A percentile compares a stretch with the other conserved stretches of the same genome.
Conservation (phyloP, 129 eudicot species). For the Gnaphalium uliginosum region DNA sequence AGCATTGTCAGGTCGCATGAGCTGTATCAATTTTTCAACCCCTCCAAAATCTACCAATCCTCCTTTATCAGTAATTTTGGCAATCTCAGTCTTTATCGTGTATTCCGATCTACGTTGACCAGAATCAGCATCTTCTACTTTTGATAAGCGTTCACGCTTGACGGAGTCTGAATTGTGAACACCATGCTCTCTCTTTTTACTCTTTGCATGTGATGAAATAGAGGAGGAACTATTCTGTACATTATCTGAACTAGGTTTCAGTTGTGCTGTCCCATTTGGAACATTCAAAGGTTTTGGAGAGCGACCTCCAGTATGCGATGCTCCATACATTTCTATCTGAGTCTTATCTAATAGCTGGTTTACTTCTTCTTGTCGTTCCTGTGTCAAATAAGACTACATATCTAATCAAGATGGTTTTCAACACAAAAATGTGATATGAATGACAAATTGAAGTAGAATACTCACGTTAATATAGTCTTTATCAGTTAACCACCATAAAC, state of each 20-base stretch:
- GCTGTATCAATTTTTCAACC: constrained; percentile 56
- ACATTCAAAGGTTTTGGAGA: constrained; percentile 76
- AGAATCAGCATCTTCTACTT: constrained; percentile 65
- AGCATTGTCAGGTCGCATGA: constrained; percentile 51
- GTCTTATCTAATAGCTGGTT: constrained; percentile 65
- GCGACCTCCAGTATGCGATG: constrained; percentile 69
- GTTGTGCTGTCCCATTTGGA: constrained; percentile 50
- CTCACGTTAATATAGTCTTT: constrained; percentile 79
- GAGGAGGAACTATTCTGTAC: constrained; percentile 57
- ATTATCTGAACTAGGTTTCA: constrained; percentile 64
- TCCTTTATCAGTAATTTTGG: constrained; percentile 81
- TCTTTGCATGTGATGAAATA: constrained; percentile 61
- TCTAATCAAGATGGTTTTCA: constrained; percentile 35
- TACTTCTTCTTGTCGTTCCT: constrained; percentile 89
- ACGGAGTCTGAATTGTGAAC: constrained; percentile 49
- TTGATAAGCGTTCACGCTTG: constrained; percentile 54
- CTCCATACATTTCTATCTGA: constrained; percentile 60
- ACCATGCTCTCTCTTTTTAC: constrained; percentile 76
- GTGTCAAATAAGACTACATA: constrained; percentile 33
- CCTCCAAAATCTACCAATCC: constrained; percentile 54
- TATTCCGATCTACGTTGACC: constrained; percentile 52
- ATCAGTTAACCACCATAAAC: constrained; percentile 94
- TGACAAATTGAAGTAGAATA: neutral
- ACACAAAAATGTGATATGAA: neutral
- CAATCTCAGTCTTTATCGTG: constrained; percentile 62